Evolutionary conservation across 352 stramenopile species (phyloP), one percentile per base, ranked within the genome.

Genomic region (Globisporangium polare): DNA sequence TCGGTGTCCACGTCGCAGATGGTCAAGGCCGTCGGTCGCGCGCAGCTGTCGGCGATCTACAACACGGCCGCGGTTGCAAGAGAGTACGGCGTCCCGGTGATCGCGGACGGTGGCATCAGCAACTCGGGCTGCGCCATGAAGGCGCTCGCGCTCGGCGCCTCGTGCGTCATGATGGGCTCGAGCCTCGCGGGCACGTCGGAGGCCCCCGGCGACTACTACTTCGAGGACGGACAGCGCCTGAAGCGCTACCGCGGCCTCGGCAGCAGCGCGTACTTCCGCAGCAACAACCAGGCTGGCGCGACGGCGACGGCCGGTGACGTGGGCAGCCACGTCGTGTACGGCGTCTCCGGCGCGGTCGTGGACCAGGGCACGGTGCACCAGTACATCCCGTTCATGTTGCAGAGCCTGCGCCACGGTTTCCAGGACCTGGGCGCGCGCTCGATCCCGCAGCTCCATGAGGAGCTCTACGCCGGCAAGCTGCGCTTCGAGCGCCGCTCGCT

Each of bases 1-100:
- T 99, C 94, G 15, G 99, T 99, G 62, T 99, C 97, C 67, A 99
- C 97, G 18, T 99, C 97, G 41, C 97, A 99, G 79, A 97, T 99
- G 80, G 88, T 99, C 49, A 98, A 97, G 76, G 97, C 97, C 49
- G 97, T 99, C 18, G 97, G 97, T 18, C 92, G 97, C 58, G 97
- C 96, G 5, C 97, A 99, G 76, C 93, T 97, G 18, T 99, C 96
- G 37, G 96, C 97, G 24, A 98, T 99, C 47, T 99, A 98, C 84
- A 97, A 99, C 80, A 97, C 98, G 8, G 81, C 95, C 9, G 88
- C 92, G 43, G 78, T 98, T 64, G 95, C 96, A 2, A 75, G 87
- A 29, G 94, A 96, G 71, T 97, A 96, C 73, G 96, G 95, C 62
- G 86, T 99, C 26, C 97, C 97, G 0, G 96, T 99, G 51, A 97